Base-by-base conservation (phyloP, 2,329 filamentous ascomycete species). In the Cercospora brassicicola region DNA sequence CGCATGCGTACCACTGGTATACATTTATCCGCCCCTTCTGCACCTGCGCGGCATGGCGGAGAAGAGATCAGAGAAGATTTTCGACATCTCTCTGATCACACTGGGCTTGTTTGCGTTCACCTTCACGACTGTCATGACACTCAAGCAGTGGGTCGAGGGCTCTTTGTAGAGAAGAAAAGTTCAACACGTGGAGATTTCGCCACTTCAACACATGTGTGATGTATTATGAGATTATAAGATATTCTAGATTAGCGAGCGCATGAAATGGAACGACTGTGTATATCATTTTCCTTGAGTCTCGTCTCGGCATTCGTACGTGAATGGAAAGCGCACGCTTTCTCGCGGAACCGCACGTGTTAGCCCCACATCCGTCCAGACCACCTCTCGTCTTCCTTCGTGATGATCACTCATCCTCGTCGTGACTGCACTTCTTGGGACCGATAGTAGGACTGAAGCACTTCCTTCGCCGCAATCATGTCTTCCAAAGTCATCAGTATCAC, bases 1-100 rank as follows among this genome's bases (percentile, higher is more conserved):
- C 74, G 90, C 90, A 1, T 93, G 90, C 73, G 89, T 93, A 64
- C 90, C 90, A 13, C 79, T 93, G 71, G 90, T 93, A 10, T 93
- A 92, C 78, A 90, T 93, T 67, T 93, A 92, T 75, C 90, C 91
- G 53, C 86, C 91, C 0, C 89, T 85, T 69, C 76, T 93, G 74
- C 91, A 93, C 77, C 90, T 88, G 79, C 88, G 84, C 73, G 90
- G 88, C 4, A 83, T 90, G 3, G 90, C 90, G 6, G 81, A 84
- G 59, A 85, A 83, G n/a, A 78, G 77, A 33, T 81, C 78, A 76
- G 84, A 81, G 30, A 91, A 88, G 79, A 76, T 79, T 2, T 82
- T 87, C 4, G 90, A 93, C 74, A 68, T 90, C 4, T 75, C 81
- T 1, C 83, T 93, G 76, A 89, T 92, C 80, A 77, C 83, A 0